Evolutionary conservation across 2,329 filamentous ascomycete species (phyloP), one percentile per base, ranked within the genome.

Genomic region (Ascochyta fabae): DNA sequence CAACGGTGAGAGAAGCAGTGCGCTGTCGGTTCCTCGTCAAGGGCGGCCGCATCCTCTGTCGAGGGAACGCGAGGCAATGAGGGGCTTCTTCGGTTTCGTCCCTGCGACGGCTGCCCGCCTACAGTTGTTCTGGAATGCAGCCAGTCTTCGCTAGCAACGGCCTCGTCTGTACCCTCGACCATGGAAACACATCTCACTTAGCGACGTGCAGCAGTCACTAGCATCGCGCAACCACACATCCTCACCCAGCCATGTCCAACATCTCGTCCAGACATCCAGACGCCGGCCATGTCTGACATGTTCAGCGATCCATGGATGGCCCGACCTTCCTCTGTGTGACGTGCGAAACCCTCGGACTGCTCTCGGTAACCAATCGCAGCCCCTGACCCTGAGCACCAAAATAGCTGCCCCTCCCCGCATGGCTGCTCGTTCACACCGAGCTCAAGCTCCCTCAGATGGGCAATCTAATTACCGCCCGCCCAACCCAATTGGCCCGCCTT

Each of bases 51-150:
- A 60, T 59, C 56, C 34, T 51, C 56, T 52, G 9, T 15, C 26
- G 9, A 16, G 16, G 16, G 16, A 16, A 16, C 16, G 16, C 16
- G 33, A 34, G 33, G 27, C 27, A 2, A 29, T 47, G 55, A 49
- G 49, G 41, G 41, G 44, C 44, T 53, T 53, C 41, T 50, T 36
- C 45, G 49, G 53, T 53, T 53, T 51, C 27, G 58, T 62, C 58
- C 58, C 59, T 64, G 58, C 48, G 56, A 54, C 41, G 58, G 58
- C 54, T 51, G 64, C 62, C 51, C 58, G 47, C 47, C 34, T 39
- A 38, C 43, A 4, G 27, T 39, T 47, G 59, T 67, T 67, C 65
- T 67, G 63, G 66, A 69, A 67, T 65, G 60, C 55, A 41, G 39
- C 27, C 51, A 27, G 29, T 36, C 15, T 46, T 35, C 22, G 40